Evolutionary conservation across 2,329 filamentous ascomycete genomes (phyloP), one percentile per base, ranked within the genome.

Genomic region (Neonectria sp.): DNA sequence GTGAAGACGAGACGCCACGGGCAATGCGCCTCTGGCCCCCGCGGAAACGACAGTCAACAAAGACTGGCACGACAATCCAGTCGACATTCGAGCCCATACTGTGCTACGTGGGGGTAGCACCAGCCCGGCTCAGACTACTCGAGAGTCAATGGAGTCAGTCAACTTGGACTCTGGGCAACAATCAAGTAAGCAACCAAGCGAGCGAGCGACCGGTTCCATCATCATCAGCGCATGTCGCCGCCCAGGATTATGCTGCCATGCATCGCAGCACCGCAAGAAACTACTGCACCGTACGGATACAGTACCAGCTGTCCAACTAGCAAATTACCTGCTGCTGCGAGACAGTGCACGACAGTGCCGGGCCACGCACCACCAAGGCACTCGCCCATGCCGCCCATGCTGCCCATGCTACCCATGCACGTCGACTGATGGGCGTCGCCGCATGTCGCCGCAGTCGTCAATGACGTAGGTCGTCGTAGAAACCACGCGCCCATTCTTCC

Each of bases 401-500:
- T 21, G 21, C 21, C 21, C 21, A 21, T 21, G 21, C 21, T 21
- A 21, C 21, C 21, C 21, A 21, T 11, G 52, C 57, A 60, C 31
- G 51, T 60, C 33, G 40, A 59, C 52, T 66, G 60, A 67, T 71
- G 70, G 27, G 49, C 55, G 48, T 40, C 49, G 62, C 49, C 60
- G 66, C 65, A 31, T 52, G 27, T 52, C 49, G 29, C 49, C 49
- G 27, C 49, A 33, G 67, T 73, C 63, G 51, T 67, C 67, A 75
- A 74, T 74, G 72, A 74, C 72, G 72, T 74, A 75, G 56, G 71
- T 75, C 71, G 72, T 72, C 72, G 71, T 66, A 71, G 72, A 67
- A 74, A 74, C 72, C 71, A 74, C 65, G 72, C 68, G 62, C 71
- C 61, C 72, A 72, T 74, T 73, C 71, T 73, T 71, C 57, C 65